Conservation (phyloP, 768 basidiomycete genomes). For the Leucosporidium scottii region DNA sequence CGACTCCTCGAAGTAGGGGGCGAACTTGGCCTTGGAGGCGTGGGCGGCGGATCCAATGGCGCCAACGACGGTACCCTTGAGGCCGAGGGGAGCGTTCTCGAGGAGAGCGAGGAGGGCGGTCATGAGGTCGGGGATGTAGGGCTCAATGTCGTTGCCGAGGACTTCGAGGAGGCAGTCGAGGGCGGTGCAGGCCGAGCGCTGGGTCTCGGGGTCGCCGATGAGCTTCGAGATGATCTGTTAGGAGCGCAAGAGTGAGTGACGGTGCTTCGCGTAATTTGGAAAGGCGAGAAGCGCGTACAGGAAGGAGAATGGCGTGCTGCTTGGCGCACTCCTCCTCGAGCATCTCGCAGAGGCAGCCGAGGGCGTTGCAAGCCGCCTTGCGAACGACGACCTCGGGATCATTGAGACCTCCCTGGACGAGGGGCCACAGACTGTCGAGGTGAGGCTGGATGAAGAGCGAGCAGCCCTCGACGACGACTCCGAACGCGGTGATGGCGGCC, state of each 20-base stretch:
- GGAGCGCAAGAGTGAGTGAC: background rate
- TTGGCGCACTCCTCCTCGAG: slow-evolving; percentile 83
- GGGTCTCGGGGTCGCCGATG: slow-evolving; percentile 76
- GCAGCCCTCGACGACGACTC: slow-evolving; percentile 93
- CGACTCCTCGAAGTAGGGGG: slow-evolving; percentile 87
- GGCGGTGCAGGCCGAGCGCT: slow-evolving; percentile 89
- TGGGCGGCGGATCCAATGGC: slow-evolving; percentile 98
- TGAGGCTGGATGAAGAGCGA: slow-evolving; percentile 94
- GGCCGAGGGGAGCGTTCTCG: slow-evolving; percentile 71
- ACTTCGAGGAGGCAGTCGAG: slow-evolving; percentile 95
- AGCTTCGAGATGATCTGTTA: slow-evolving; percentile 77
- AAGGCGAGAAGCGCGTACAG: slow-evolving; percentile 48
- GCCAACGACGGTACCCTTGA: slow-evolving; percentile 91
- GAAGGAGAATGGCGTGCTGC: slow-evolving; percentile 73
- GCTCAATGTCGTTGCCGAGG: slow-evolving; percentile 69
- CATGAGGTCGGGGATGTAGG: slow-evolving; percentile 91
- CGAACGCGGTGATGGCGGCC: slow-evolving; percentile 88
- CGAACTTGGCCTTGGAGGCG: slow-evolving; percentile 81
- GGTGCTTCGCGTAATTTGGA: background rate
- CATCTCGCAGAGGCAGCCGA: slow-evolving; percentile 96
- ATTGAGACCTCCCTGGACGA: slow-evolving; percentile 77
- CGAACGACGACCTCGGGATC: slow-evolving; percentile 78
- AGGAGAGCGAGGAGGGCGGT: slow-evolving; percentile 79
- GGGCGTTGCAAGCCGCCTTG: slow-evolving; percentile 90
- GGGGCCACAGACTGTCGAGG: slow-evolving; percentile 85